Evolutionary conservation across 495 filamentous ascomycete genomes (phyloP).

Genomic region (Penicillium simplicissimum): DNA sequence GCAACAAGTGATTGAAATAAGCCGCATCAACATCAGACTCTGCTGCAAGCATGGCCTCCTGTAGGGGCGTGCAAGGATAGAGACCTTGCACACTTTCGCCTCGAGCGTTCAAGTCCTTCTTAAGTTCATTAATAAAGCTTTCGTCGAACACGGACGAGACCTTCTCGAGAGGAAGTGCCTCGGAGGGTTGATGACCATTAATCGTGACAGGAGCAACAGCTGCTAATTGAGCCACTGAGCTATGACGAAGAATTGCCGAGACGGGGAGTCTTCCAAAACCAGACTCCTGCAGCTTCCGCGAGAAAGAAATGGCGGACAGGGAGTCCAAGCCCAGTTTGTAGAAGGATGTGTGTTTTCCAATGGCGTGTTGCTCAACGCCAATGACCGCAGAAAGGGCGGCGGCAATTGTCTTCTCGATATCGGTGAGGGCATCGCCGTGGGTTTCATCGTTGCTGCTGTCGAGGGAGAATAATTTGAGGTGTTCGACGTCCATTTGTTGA

Average conservation of each 20-base stretch:
- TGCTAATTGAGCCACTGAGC: slow-evolving; percentile 58
- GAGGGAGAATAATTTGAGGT: slow-evolving; percentile 30
- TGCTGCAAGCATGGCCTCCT: slow-evolving; percentile 76
- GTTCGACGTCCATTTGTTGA: slow-evolving; percentile 20
- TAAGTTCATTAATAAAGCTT: slow-evolving; percentile 12
- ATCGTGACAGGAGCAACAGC: slow-evolving; percentile 24
- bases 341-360: slow-evolving; percentile 54
- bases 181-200: slow-evolving; percentile 7
- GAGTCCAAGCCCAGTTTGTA: slow-evolving; percentile 76
- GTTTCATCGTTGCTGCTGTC: slow-evolving; percentile 7
- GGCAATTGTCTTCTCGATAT: slow-evolving; percentile 47
- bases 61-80: slow-evolving; percentile 77
- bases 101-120: slow-evolving; percentile 19
- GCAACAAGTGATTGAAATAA: slow-evolving; percentile 58
- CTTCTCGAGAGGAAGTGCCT: neutral
- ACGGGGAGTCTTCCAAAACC: slow-evolving; percentile 53
- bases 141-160: slow-evolving; percentile 15
- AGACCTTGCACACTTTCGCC: slow-evolving; percentile 51
- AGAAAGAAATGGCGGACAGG: slow-evolving; percentile 71
- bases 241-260: slow-evolving; percentile 62
- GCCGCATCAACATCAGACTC: slow-evolving; percentile 37
- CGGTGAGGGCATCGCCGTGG: slow-evolving; percentile 36
- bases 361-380: slow-evolving; percentile 37
- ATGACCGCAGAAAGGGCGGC: slow-evolving; percentile 51
- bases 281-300: slow-evolving; percentile 47